Base-by-base conservation (phyloP, 768 basidiomycete species). In the Mycena belliarum region DNA sequence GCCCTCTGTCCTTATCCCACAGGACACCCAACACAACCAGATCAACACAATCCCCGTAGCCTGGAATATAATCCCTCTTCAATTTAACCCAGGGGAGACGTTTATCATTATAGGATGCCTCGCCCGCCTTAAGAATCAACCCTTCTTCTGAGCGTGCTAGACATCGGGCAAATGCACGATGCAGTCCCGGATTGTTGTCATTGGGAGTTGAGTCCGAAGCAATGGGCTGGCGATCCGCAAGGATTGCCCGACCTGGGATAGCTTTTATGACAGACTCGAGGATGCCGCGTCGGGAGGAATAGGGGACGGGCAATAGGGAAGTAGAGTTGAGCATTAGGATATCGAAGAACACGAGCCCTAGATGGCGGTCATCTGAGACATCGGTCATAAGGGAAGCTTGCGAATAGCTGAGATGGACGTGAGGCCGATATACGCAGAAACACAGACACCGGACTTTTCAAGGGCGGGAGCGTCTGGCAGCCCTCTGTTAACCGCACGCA, bases 261-360 rank as follows among this genome's bases (percentile, higher is more conserved):
- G 70, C 66, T 2, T 65, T 65, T 35, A 95, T 74, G 9, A 85
- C 58, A 2, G 72, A 65, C 68, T 93, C 88, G 16, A 97, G 81
- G 4, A 81, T 67, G 16, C 70, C 69, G 26, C 92, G 82, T 14
- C 95, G 84, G 9, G 74, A 63, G 0, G 71, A 69, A 65, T 95
- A 95, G 0, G 86, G 71, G 4, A 68, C 68, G 12, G 76, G 72
- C 8, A 92, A 63, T 12, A 92, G 73, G 9, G 81, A 85, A 33
- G 69, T 64, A n/a, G 74, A 82, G 63, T 94, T 83, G 0, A 93
- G 73, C n/a, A 81, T 69, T 7, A 97, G 78, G 15, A 95, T 65
- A 65, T 97, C 95, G 66, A 95, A 97, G 75, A 94, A 95, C 14
- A 93, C 87, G 18, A 96, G 78, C 20, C 85, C 90, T 8, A 95